These are phyloP conservation scores for Pestalotiopsis fici DNA, from an alignment of 2,329 filamentous ascomycete species.

Conservation along the genomic window DNA sequence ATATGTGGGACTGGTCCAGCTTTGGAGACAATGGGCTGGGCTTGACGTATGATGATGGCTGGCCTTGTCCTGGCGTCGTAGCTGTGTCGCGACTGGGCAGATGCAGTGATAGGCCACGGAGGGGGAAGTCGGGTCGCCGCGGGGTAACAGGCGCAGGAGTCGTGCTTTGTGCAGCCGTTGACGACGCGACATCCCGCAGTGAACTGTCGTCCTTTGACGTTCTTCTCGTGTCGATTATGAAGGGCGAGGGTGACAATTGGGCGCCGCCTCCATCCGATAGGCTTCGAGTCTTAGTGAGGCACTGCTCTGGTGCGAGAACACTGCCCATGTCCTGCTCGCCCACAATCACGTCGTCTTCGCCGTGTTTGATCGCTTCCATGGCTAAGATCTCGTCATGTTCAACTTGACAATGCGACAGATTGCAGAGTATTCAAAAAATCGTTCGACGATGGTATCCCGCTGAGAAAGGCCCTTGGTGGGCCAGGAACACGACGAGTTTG, in stretches of 20 bases:
- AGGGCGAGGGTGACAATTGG: slow-evolving; percentile 60
- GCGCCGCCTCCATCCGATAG: slow-evolving; percentile 65
- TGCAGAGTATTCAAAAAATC: background rate
- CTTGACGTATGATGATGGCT: slow-evolving; percentile 46
- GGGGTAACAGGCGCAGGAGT: slow-evolving; percentile 64
- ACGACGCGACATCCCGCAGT: slow-evolving; percentile 39
- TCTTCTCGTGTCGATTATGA: slow-evolving; percentile 52
- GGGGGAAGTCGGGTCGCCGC: slow-evolving; percentile 63
- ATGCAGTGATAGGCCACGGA: slow-evolving; percentile 69
- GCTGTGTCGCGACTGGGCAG: slow-evolving; percentile 59
- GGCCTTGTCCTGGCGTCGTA: slow-evolving; percentile 26
- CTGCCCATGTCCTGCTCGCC: background rate
- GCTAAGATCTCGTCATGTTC: slow-evolving; percentile 25
- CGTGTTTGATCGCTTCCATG: slow-evolving; percentile 21
- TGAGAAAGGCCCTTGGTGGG: background rate
- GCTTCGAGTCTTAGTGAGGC: slow-evolving; percentile 57
- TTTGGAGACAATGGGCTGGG: slow-evolving; percentile 80
- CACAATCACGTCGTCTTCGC: slow-evolving; percentile 1
- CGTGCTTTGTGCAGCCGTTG: slow-evolving; percentile 32
- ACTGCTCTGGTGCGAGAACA: slow-evolving; percentile 11
- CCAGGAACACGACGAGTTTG: background rate
- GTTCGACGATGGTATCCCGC: background rate
- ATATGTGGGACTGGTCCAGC: slow-evolving; percentile 80
- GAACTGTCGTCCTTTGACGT: slow-evolving; percentile 69
- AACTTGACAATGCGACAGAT: background rate